Percentiles rank a stretch among this genome's conserved stretches.
phyloP scores from a whole-genome alignment of 2,329 filamentous ascomycete species.

The Pseudogymnoascus sp. region DNA sequence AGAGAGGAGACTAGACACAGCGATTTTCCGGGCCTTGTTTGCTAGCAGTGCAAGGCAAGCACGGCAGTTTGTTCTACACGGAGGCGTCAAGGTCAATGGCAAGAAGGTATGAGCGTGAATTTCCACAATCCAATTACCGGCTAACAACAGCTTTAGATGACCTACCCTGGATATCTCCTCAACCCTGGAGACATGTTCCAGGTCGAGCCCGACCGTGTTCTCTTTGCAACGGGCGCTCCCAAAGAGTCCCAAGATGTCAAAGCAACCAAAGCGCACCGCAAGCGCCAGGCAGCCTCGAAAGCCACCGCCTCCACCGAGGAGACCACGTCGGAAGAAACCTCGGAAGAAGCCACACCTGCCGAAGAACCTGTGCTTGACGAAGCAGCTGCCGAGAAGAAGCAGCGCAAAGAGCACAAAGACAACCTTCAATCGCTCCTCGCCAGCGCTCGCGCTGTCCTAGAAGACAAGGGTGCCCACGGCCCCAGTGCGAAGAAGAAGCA shows the following conservation, averaged over 20 bases:
- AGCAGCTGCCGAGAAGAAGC: slow-evolving; percentile 33
- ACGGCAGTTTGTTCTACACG: slow-evolving; percentile 88
- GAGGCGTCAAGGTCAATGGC: slow-evolving; percentile 89
- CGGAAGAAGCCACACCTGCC: slow-evolving; percentile 9
- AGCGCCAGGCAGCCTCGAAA: slow-evolving; percentile 16
- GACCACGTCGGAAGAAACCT: slow-evolving; percentile 15
- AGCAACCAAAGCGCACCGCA: slow-evolving; percentile 10
- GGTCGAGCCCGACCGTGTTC: slow-evolving; percentile 79
- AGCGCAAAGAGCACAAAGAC: slow-evolving; percentile 28
- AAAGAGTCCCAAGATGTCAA: slow-evolving; percentile 40
- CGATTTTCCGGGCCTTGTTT: slow-evolving; percentile 87
- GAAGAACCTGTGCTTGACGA: slow-evolving; percentile 18
- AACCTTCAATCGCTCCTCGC: slow-evolving; percentile 43
- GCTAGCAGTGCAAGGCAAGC: slow-evolving; percentile 90
- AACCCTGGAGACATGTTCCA: slow-evolving; percentile 99
- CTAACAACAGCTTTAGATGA: slow-evolving; percentile 56
- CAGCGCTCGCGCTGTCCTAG: slow-evolving; percentile 53
- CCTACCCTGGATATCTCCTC: slow-evolving; percentile 81
- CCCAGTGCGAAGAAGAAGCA: slow-evolving; percentile 66
- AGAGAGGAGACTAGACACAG: slow-evolving; percentile 87
- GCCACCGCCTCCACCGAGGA: slow-evolving; percentile 20
- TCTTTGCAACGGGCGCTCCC: slow-evolving; percentile 74
- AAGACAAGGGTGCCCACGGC: slow-evolving; percentile 37
- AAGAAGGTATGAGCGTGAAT: slow-evolving; percentile 59
- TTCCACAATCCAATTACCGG: slow-evolving; percentile 2